Conservation (phyloP, 345 rosid species). For the Eucalyptus pauciflora region DNA sequence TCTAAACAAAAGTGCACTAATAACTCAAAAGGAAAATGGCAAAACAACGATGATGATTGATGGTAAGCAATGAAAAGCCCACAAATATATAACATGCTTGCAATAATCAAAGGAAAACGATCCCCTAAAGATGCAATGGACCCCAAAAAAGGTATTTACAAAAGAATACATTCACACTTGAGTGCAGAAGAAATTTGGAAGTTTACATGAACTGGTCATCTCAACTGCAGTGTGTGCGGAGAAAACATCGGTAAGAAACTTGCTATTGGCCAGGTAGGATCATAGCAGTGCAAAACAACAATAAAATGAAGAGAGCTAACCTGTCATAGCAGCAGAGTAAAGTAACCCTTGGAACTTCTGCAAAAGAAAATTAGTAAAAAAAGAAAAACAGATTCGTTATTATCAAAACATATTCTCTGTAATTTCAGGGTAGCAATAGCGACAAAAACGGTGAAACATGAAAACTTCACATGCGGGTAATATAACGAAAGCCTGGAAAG, state of each 20-base stretch:
- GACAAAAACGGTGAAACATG: neutral
- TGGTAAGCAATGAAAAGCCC: neutral
- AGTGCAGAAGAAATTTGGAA: neutral
- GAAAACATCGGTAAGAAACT: neutral
- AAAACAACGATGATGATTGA: neutral
- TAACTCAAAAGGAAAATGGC: neutral
- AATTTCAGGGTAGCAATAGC: neutral
- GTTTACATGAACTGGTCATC: neutral
- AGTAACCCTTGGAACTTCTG: constrained; percentile 50
- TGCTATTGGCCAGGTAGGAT: neutral
- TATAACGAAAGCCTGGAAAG: neutral
- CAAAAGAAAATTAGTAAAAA: constrained; percentile 3
- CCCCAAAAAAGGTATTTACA: neutral
- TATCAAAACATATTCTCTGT: neutral
- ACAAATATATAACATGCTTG: neutral
- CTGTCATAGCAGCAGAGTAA: constrained; percentile 64
- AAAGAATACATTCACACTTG: neutral
- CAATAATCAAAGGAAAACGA: neutral
- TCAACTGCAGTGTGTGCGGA: neutral
- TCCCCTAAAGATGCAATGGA: neutral
- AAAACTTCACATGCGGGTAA: neutral
- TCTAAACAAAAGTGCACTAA: neutral
- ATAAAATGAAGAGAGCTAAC: constrained; percentile 7
- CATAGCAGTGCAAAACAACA: neutral
- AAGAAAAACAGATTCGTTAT: neutral